These are phyloP conservation scores for Athelia sp. DNA, from an alignment of 1,284 basidiomycete species.

Conservation along the genomic window DNA sequence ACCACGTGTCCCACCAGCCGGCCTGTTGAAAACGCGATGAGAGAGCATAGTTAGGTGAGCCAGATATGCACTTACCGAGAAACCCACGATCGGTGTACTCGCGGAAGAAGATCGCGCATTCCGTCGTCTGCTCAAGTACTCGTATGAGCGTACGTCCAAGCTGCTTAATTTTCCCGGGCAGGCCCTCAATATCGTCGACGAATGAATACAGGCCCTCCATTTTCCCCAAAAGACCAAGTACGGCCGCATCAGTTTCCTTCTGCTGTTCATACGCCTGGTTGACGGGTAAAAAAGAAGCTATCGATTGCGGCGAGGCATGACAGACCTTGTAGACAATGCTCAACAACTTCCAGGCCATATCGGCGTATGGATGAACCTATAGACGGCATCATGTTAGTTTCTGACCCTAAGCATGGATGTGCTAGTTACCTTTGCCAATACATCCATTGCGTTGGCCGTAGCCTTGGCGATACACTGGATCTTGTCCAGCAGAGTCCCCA, in stretches of 20 bases:
- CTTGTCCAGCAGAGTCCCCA: no score
- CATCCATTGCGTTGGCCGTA: background rate
- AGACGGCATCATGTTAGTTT: background rate
- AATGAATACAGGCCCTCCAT: constrained; percentile 6
- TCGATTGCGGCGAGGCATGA: background rate
- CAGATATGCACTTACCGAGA: constrained; percentile 2
- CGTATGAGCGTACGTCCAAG: background rate
- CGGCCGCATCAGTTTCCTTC: background rate
- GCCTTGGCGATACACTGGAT: no score
- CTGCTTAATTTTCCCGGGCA: constrained; percentile 2
- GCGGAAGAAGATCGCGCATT: constrained; percentile 7
- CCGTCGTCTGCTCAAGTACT: constrained; percentile 5
- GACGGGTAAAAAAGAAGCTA: background rate
- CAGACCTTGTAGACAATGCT: background rate
- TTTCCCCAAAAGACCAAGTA: constrained; percentile 4
- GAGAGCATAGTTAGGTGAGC: background rate
- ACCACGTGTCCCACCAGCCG: background rate
- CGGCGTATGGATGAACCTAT: background rate
- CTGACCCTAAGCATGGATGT: background rate
- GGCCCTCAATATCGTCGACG: background rate
- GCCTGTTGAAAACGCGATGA: background rate
- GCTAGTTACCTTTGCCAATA: background rate
- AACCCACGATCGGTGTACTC: constrained; percentile 6
- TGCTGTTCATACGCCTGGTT: constrained; percentile 2
- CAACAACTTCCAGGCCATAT: background rate